Base-by-base conservation (phyloP, 768 basidiomycete species). In the Mycena capillaripes region DNA sequence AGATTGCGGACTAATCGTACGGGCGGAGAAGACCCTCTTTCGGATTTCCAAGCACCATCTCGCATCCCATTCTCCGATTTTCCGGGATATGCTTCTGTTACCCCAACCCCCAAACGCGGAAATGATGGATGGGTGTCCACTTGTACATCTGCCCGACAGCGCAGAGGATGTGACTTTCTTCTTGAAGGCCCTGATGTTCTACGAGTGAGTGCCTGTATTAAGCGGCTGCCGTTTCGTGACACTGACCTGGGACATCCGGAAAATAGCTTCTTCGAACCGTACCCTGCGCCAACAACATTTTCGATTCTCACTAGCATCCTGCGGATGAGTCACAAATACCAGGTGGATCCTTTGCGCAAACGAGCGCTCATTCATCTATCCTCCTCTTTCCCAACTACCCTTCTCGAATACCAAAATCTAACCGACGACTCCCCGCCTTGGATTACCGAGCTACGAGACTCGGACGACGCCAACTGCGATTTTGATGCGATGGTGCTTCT, bases 301-400 rank as follows among this genome's bases (percentile, higher is more conserved):
- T 3, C n/a, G 9, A 50, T 71, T 36, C 30, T 71, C 3, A 25
- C 44, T 12, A 55, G 38, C 7, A 40, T 71, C 11, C 57, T 71
- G 12, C 62, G 70, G 3, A 46, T 71, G 56, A 61, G 56, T 21
- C 55, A 71, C 36, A 71, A 71, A 58, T 71, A 71, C 58, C 34
- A 71, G n/a, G 63, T 66, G 23, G 65, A 55, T 14, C 3, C 42
- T 2, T 29, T 71, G 21, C 55, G 55, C 10, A 58, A 58, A 53
- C 63, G 64, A 9, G 63, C 70, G 17, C 21, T 71, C 1, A 8
- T 17, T 1, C 70, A 71, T 25, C 4, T 71, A 4, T 50, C 55
- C 3, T 1, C 32, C 10, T n/a, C 38, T 2, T 40, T 48, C 30
- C 70, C 70, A 23, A 69, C 68, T 2, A 61, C 48, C 14, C 58